A percentile compares a stretch with the other conserved stretches of the same genome.
Evolutionary conservation across 192 early-diverging fungal species (phyloP).

Genomic region (Pilaira anomala): DNA sequence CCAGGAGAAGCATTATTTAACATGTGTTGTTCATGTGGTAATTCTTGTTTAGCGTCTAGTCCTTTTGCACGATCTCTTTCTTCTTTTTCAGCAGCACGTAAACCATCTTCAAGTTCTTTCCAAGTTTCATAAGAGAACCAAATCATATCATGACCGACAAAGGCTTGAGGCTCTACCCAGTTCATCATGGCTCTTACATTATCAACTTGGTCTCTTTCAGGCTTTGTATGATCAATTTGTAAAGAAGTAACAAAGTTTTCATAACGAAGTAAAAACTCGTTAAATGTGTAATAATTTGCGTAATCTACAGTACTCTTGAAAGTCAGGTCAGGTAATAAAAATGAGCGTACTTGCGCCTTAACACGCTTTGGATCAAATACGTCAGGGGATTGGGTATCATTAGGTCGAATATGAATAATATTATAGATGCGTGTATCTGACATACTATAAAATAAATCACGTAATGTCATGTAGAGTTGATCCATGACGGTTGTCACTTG

Average conservation of each 20-base stretch:
- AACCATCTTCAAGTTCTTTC: constrained; percentile 62
- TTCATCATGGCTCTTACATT: constrained; percentile 40
- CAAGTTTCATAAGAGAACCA: constrained; percentile 64
- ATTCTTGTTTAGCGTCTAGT: constrained; percentile 3
- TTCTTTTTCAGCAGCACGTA: constrained; percentile 62
- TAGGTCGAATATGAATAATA: constrained; percentile 77
- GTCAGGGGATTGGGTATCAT: constrained; percentile 49
- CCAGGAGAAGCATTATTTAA: not conserved
- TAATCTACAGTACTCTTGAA: constrained; percentile 65
- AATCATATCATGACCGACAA: constrained; percentile 55
- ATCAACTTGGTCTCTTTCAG: constrained; percentile 40
- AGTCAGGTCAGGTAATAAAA: constrained; percentile 69
- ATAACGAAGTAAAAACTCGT: constrained; percentile 75
- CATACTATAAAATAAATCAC: constrained; percentile 77
- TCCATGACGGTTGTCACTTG: constrained; percentile 49
- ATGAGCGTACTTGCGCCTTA: constrained; percentile 63
- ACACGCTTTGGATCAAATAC: constrained; percentile 62
- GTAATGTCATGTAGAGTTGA: constrained; percentile 61
- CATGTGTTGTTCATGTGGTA: constrained; percentile 4
- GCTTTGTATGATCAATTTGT: constrained; percentile 32
- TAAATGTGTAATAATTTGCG: constrained; percentile 67
- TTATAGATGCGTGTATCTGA: constrained; percentile 78
- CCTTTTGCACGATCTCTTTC: constrained; percentile 45
- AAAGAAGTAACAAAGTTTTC: constrained; percentile 22
- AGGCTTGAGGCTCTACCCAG: constrained; percentile 50